Base-by-base conservation (phyloP, 2,329 filamentous ascomycete genomes). In the Alternaria novae-zelandiae region DNA sequence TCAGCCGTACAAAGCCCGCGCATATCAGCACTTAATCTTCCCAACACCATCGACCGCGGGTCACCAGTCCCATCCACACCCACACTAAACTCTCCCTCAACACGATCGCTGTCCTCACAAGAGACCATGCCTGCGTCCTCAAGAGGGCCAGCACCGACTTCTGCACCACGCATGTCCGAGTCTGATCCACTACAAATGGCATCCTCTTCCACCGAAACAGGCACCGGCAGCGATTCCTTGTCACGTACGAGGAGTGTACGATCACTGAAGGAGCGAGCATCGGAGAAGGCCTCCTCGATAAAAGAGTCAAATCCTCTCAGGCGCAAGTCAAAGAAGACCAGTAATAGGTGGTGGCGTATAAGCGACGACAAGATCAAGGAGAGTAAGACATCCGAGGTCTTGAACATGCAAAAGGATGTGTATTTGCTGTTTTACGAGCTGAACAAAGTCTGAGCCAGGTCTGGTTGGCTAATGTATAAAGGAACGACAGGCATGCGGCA, bases 321-420 rank as follows among this genome's bases (percentile, higher is more conserved):
- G 67, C 89, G 87, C 70, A 88, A 86, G 64, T 64, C 72, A 13
- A 87, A 86, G 70, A 89, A 88, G 74, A 80, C 83, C 12, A 87
- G 86, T 47, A 91, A 96, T 74, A 89, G 91, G 44, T 99, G 96
- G 96, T 99, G 96, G 96, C 89, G 96, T 36, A 97, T 99, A 69
- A 97, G 94, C 69, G 96, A 99, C 78, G 96, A 99, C 70, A 97
- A 96, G 81, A 89, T 98, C 73, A 96, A 95, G 77, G 95, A 98
- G 81, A 91, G 93, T 70, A 97, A 94, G 83, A 98, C 94, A 6
- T 88, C 86, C 58, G 96, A 99, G 71, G 93, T 99, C 7, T 80
- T 99, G 61, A 89, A 89, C 8, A 97, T 97, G 94, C 94, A 97
- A 81, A 91, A 90, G 73, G 96, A 99, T 80, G 95, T 98, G 1